Base-by-base conservation (phyloP, 2,329 filamentous ascomycete genomes). In the Neurospora sp. region DNA sequence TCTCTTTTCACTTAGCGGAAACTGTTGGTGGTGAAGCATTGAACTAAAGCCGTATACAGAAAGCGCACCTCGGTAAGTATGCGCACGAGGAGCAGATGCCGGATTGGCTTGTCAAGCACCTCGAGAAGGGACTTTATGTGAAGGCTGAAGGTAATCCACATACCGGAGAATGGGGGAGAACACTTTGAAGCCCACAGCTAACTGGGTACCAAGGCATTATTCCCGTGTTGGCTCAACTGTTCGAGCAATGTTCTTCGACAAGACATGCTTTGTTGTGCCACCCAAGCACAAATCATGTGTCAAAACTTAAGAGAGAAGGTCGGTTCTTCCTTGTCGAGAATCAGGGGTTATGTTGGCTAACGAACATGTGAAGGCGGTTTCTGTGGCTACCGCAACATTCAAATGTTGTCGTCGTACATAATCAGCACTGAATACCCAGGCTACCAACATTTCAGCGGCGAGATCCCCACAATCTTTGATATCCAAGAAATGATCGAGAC, bases 341-440 rank as follows among this genome's bases (percentile, higher is more conserved):
- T 28, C 8, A 28, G n/a, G 6, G 15, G 19, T 8, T 5, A 36
- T 37, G 4, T 57, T 37, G 15, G 43, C 39, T 38, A 33, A 38
- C 40, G 3, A 2, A 28, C 12, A 33, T 10, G 23, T 62, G 12
- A 62, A 87, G 93, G 93, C 28, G 92, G 93, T 6, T 98, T 98
- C 78, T 98, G 95, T 77, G 95, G 95, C 3, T 98, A 97, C 78
- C 87, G 95, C 52, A 98, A 97, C 77, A 96, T 97, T 39, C 96
- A 98, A 78, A 96, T 96, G 89, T 80, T 97, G 74, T 82, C 91
- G 15, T 95, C 93, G 0, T 94, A 92, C 77, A 87, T 97, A 23
- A 87, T 89, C 70, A 86, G 85, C 8, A 81, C 87, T 1, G 78
- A 82, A 46, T 83, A 83, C 12, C 80, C 83, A 12, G 92, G 91